Percentiles rank a stretch among this genome's conserved stretches.
Evolutionary conservation across 2,329 filamentous ascomycete species (phyloP).

Genomic region (Pestalotiopsis sp.): DNA sequence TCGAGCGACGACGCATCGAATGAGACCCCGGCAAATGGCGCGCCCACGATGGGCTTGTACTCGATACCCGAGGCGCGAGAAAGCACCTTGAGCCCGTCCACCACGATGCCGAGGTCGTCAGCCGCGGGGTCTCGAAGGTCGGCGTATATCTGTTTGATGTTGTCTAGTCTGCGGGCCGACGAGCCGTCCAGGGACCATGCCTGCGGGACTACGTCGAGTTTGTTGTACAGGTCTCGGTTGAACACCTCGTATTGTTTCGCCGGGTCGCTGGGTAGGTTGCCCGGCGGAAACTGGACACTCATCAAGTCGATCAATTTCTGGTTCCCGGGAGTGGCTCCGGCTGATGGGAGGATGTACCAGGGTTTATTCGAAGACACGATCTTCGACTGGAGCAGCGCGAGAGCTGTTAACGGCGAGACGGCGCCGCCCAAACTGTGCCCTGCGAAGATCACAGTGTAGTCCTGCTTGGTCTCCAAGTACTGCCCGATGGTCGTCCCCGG

Average conservation of each 20-base stretch:
- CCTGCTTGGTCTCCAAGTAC: neutral
- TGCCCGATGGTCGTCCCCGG: neutral
- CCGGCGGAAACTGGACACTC: neutral
- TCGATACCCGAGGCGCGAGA: neutral
- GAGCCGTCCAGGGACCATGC: constrained; percentile 17
- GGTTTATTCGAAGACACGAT: neutral
- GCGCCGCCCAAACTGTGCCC: constrained; percentile 10
- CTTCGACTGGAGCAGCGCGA: neutral
- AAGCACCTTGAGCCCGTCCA: neutral
- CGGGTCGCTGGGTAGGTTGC: neutral
- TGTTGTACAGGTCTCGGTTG: constrained; percentile 5
- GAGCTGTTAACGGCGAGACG: neutral
- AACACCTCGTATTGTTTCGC: neutral
- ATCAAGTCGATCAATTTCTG: neutral
- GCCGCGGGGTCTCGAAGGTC: neutral
- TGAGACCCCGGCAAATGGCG: neutral
- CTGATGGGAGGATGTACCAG: neutral
- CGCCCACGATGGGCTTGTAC: neutral
- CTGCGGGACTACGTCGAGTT: constrained; percentile 7
- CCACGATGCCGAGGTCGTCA: neutral
- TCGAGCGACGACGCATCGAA: neutral
- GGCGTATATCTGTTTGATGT: neutral
- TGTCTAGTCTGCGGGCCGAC: neutral
- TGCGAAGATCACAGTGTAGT: constrained; percentile 2
- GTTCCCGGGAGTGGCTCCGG: constrained; percentile 4